Conservation (phyloP, 768 basidiomycete genomes). For the Fomitopsis serialis region DNA sequence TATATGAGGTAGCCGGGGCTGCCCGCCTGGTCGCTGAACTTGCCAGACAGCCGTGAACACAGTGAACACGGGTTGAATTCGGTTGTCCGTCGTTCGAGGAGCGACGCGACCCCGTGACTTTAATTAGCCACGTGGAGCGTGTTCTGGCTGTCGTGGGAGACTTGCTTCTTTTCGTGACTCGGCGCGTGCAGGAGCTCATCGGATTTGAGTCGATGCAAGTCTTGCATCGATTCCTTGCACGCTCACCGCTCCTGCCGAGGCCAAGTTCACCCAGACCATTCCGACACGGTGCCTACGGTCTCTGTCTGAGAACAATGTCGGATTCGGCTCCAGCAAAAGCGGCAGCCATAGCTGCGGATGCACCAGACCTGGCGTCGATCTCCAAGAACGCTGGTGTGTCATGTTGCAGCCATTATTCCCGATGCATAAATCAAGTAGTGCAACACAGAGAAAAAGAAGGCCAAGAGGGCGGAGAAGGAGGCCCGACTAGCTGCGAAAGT, state of each 20-base stretch:
- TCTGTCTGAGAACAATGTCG: not conserved
- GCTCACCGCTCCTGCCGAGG: not conserved
- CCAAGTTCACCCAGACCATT: not conserved
- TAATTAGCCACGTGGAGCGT: not conserved
- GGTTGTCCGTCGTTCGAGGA: too few relatives aligned
- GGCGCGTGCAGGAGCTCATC: not conserved
- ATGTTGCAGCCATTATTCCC: not conserved
- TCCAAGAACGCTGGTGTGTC: conserved; percentile 6
- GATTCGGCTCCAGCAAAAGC: not conserved
- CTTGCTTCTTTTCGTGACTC: conserved; percentile 1
- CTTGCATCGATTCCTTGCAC: conserved; percentile 3
- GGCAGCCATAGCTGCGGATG: not conserved
- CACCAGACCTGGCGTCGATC: not conserved
- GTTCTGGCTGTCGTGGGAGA: conserved; percentile 1
- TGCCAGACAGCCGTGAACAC: too few relatives aligned
- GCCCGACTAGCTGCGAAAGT: conserved; percentile 69
- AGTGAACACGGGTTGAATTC: too few relatives aligned
- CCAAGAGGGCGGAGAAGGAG: conserved; percentile 75
- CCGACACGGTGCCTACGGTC: too few relatives aligned
- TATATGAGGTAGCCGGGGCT: too few relatives aligned
- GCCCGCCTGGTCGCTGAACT: too few relatives aligned
- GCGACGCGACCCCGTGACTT: not conserved
- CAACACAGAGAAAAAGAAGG: conserved; percentile 61
- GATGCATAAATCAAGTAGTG: not conserved
- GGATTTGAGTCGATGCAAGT: not conserved